phyloP scores from a whole-genome alignment of 306 rosid species.

The Medicago lupulina region DNA sequence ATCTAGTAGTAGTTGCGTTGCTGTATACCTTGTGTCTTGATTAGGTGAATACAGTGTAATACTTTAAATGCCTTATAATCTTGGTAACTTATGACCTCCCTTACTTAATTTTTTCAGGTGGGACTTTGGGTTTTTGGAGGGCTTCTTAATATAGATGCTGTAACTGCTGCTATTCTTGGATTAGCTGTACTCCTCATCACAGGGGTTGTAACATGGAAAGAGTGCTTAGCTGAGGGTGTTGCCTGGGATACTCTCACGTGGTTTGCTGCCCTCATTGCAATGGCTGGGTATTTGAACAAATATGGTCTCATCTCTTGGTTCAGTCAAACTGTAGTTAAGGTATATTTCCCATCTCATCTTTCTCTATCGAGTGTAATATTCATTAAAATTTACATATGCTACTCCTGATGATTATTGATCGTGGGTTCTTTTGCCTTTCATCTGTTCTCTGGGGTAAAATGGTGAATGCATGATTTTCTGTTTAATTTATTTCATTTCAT shows the following conservation, averaged over 20 bases:
- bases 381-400: not conserved
- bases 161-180: slow-evolving; percentile 95
- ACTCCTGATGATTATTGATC: not conserved
- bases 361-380: slow-evolving; percentile 14
- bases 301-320: slow-evolving; percentile 99
- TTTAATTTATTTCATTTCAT: slow-evolving; percentile 17
- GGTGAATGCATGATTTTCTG: slow-evolving; percentile 36
- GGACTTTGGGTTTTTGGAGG: slow-evolving; percentile 99
- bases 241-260: slow-evolving; percentile 99
- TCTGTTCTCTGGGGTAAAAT: slow-evolving; percentile 8
- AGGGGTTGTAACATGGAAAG: slow-evolving; percentile 99
- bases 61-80: not conserved
- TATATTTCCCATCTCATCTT: slow-evolving; percentile 47
- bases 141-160: slow-evolving; percentile 77
- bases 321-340: slow-evolving; percentile 95
- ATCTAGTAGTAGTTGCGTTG: not conserved
- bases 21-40: slow-evolving; percentile 20
- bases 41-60: slow-evolving; percentile 23
- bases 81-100: slow-evolving; percentile 24
- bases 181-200: slow-evolving; percentile 84
- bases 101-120: slow-evolving; percentile 57
- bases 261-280: slow-evolving; percentile 99
- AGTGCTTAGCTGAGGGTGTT: slow-evolving; percentile 94
- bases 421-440: slow-evolving; percentile 19
- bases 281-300: slow-evolving; percentile 99